phyloP scores from a whole-genome alignment of 768 basidiomycete species.

The Podaxis sp. region DNA sequence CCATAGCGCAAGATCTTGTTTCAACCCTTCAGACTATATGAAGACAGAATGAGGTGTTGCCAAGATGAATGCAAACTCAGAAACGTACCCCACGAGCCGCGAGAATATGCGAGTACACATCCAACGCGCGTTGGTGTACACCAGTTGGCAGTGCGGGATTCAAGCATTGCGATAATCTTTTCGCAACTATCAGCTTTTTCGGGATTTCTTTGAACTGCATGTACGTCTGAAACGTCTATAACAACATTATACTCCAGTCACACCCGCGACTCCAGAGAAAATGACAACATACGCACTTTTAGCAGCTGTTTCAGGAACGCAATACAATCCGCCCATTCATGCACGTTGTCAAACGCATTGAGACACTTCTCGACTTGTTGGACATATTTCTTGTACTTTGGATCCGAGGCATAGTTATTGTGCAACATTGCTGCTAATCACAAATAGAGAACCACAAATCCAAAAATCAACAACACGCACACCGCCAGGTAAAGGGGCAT shows the following conservation, averaged over 20 bases:
- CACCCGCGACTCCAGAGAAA: not conserved
- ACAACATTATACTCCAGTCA: not conserved
- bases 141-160: slow-evolving; percentile 98
- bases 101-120: slow-evolving; percentile 92
- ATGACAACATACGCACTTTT: slow-evolving; percentile 54
- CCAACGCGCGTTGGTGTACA: slow-evolving; percentile 93
- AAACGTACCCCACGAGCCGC: slow-evolving; percentile 81
- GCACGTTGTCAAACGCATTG: slow-evolving; percentile 90
- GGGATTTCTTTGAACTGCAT: slow-evolving; percentile 97
- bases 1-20: slow-evolving; percentile 88
- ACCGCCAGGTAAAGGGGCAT: not conserved
- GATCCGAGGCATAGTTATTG: slow-evolving; percentile 70
- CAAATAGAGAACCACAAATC: not conserved
- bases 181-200: slow-evolving; percentile 89
- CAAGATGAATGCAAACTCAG: slow-evolving; percentile 1
- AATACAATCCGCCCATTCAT: slow-evolving; percentile 99
- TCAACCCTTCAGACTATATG: slow-evolving; percentile 80
- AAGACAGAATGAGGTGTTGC: not conserved
- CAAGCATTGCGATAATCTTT: slow-evolving; percentile 92
- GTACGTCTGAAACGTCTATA: slow-evolving; percentile 87
- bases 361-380: slow-evolving; percentile 92
- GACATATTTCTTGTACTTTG: slow-evolving; percentile 92
- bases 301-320: slow-evolving; percentile 92
- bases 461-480: slow-evolving; percentile 7
- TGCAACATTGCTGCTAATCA: slow-evolving; percentile 41